phyloP scores from a whole-genome alignment of 2,329 filamentous ascomycete genomes.

The Ceratocystis colombiana region DNA sequence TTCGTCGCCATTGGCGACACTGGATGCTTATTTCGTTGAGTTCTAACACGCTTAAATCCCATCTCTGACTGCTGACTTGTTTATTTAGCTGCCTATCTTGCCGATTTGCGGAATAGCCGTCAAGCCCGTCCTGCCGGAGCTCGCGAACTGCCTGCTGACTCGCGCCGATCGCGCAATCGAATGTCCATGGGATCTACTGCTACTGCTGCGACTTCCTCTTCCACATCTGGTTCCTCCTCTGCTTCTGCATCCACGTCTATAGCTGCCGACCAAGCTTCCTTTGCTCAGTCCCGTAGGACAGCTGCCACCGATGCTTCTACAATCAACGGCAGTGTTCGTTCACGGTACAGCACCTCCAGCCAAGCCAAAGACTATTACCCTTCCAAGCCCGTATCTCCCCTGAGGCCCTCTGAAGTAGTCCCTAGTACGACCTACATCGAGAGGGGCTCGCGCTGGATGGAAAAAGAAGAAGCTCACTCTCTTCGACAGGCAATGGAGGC shows the following conservation, averaged over 20 bases:
- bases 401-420: conserved; percentile 52
- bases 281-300: conserved; percentile 20
- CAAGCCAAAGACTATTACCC: conserved; percentile 46
- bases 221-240: conserved; percentile 19
- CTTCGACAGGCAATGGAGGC: conserved; percentile 63
- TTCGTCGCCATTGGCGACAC: neutral
- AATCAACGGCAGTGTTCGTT: conserved; percentile 36
- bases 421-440: conserved; percentile 62
- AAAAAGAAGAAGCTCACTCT: conserved; percentile 64
- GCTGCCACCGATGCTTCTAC: conserved; percentile 22
- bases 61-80: conserved; percentile 26
- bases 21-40: neutral
- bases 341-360: conserved; percentile 41
- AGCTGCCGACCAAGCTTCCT: conserved; percentile 21
- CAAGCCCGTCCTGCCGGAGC: conserved; percentile 60
- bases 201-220: conserved; percentile 17
- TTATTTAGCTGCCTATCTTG: conserved; percentile 56
- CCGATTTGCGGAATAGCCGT: conserved; percentile 59
- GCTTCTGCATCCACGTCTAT: conserved; percentile 15
- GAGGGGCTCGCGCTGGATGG: conserved; percentile 65
- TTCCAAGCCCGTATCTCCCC: conserved; percentile 34
- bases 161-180: conserved; percentile 29
- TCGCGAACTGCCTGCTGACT: conserved; percentile 36
- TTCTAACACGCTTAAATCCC: neutral
- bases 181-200: conserved; percentile 23